Base-by-base conservation (phyloP, 306 rosid genomes). In the Citrullus colocynthis region DNA sequence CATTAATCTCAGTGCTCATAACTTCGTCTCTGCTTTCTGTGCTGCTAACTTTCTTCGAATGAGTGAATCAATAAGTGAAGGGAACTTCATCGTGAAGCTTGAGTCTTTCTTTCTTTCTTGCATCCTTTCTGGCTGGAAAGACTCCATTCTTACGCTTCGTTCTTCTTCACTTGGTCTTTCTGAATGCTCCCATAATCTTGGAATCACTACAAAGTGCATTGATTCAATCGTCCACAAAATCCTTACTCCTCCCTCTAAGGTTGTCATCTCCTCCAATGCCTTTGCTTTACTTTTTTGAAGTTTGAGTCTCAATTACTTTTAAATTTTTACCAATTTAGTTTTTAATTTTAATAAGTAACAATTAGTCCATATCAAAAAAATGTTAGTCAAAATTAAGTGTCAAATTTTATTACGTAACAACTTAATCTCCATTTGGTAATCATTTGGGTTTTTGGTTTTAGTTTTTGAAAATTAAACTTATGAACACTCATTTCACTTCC, bases 121-220 rank as follows among this genome's bases (percentile, higher is more conserved):
- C 85, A 86, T 95, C 78, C 94, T 95, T 16, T 89, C 85, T 63
- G 99, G 98, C 39, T 95, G 99, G 99, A 95, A 95, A 72, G 99
- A 95, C 85, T 89, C 98, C 56, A 86, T 95, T 69, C 80, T 79
- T 17, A 76, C 98, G 13, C 83, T 95, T 8, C 36, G 36, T 32
- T 90, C 87, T 80, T 80, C 88, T 77, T 90, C 98, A 9, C 83
- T 82, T 17, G 90, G 79, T 80, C 82, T 95, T 67, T 89, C 92
- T 0, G 98, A 92, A 44, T 89, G 93, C 92, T 91, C 93, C 20
- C 92, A 95, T 84, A 91, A 90, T 82, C 88, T 92, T 78, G 99
- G 99, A 54, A 87, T 95, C 79, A 86, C 86, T 85, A 86, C 90
- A 81, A 92, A 89, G 82, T 95, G 97, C 81, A 87, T 91, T 37